Percentiles rank a stretch among this genome's conserved stretches.
Conservation (phyloP, 1,284 basidiomycete species). For the Apiotrichum veenhuisii region DNA sequence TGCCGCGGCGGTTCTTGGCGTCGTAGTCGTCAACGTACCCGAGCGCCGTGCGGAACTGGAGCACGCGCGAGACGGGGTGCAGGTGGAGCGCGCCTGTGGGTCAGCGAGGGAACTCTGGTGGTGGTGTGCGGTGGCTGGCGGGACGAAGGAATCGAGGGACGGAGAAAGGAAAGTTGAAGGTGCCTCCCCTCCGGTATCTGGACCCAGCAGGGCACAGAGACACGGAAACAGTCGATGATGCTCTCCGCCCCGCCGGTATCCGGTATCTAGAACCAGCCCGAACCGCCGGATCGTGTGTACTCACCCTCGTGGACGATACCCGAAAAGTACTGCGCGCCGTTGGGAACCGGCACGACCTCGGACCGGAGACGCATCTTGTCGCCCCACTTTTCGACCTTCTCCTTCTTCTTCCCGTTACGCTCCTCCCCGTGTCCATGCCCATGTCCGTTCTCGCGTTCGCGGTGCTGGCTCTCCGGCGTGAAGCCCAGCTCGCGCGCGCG, state of each 20-base stretch:
- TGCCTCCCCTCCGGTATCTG: too few relatives aligned
- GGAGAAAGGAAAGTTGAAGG: too few relatives aligned
- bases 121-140: too few relatives aligned
- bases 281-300: too few relatives aligned
- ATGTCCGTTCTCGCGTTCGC: constrained; percentile 21
- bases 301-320: constrained; percentile 44
- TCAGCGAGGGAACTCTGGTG: background rate
- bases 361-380: constrained; percentile 45
- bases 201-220: too few relatives aligned
- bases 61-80: constrained; percentile 37
- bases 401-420: constrained; percentile 16
- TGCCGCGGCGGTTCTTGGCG: constrained; percentile 17
- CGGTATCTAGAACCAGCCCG: too few relatives aligned
- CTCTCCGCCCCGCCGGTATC: too few relatives aligned
- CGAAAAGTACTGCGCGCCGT: constrained; percentile 35
- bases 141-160: too few relatives aligned
- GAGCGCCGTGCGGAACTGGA: constrained; percentile 47
- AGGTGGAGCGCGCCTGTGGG: constrained; percentile 44
- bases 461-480: constrained; percentile 20
- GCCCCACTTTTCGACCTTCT: constrained; percentile 37
- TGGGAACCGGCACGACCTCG: constrained; percentile 38
- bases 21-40: constrained; percentile 42
- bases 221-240: too few relatives aligned
- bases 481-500: constrained; percentile 42
- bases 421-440: constrained; percentile 8